A percentile compares a stretch with the other conserved stretches of the same genome.
Evolutionary conservation across 208 protist genomes (phyloP).

Genomic region (Vickermania spadyakhi): DNA sequence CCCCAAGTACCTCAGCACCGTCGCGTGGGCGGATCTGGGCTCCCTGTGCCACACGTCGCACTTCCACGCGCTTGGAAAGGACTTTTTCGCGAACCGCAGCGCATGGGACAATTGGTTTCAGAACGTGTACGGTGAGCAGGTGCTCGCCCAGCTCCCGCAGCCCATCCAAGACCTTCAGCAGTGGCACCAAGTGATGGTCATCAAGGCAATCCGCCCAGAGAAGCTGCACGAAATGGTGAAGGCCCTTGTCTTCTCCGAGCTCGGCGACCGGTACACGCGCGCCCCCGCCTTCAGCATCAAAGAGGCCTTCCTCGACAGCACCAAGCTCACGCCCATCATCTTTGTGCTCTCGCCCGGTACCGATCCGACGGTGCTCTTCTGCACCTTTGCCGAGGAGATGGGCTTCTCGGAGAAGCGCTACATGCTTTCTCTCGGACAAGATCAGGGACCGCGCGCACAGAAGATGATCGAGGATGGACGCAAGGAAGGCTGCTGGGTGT

Average conservation of each 20-base stretch:
- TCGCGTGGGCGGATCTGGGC: conserved; percentile 90
- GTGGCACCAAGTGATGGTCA: conserved; percentile 81
- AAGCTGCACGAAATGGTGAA: conserved; percentile 72
- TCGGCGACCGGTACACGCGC: conserved; percentile 75
- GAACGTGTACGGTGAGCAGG: conserved; percentile 58
- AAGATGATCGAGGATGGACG: conserved; percentile 79
- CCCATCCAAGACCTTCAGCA: conserved; percentile 29
- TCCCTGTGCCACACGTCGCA: conserved; percentile 56
- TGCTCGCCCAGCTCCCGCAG: conserved; percentile 27
- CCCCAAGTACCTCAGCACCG: conserved; percentile 79
- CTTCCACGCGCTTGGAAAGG: conserved; percentile 76
- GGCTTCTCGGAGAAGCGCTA: conserved; percentile 79
- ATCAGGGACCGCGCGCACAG: conserved; percentile 85
- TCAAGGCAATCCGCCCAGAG: conserved; percentile 77
- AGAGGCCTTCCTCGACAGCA: conserved; percentile 86
- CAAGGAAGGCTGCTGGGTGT: conserved; percentile 88
- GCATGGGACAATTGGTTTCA: conserved; percentile 84
- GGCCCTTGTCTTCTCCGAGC: conserved; percentile 44
- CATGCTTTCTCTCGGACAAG: conserved; percentile 92
- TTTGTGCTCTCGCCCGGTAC: conserved; percentile 91
- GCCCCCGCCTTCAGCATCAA: conserved; percentile 75
- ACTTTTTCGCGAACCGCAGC: conserved; percentile 51
- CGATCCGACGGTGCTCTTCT: conserved; percentile 89
- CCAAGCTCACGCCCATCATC: conserved; percentile 85
- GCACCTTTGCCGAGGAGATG: conserved; percentile 81